A percentile compares a stretch with the other conserved stretches of the same genome.
Evolutionary conservation across 331 rosid genomes (phyloP).

Genomic region (Malus hybrid): DNA sequence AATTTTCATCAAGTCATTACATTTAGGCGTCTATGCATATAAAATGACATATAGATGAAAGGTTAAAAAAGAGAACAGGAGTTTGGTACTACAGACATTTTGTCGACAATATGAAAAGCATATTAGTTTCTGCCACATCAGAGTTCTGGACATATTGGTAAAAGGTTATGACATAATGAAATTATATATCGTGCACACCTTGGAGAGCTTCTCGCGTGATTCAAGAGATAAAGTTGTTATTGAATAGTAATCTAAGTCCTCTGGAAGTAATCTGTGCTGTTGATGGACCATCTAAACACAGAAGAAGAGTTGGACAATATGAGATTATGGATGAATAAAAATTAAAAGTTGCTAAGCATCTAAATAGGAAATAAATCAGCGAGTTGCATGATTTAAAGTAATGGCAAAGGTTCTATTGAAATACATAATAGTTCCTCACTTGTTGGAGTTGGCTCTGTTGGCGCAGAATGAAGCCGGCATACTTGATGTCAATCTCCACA

Average conservation of each 20-base stretch:
- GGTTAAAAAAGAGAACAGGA: neutral
- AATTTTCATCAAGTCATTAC: neutral
- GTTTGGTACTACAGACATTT: neutral
- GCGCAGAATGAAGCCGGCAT: constrained; percentile 90
- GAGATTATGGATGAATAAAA: constrained; percentile 4
- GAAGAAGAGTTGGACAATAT: constrained; percentile 12
- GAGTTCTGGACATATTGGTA: neutral
- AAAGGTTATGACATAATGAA: neutral
- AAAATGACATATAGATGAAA: neutral
- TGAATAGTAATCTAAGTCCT: constrained; percentile 73
- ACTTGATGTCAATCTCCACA: constrained; percentile 88
- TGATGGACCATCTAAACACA: constrained; percentile 69
- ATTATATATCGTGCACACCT: constrained; percentile 41
- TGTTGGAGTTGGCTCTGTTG: constrained; percentile 92
- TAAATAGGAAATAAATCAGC: neutral
- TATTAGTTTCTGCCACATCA: neutral
- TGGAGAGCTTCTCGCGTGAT: constrained; percentile 88
- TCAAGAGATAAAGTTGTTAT: constrained; percentile 84
- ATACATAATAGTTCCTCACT: constrained; percentile 29
- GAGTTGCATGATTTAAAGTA: neutral
- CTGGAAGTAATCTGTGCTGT: constrained; percentile 85
- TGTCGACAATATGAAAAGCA: neutral
- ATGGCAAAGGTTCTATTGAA: neutral
- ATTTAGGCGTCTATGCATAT: neutral
- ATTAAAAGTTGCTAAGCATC: neutral